phyloP scores from a whole-genome alignment of 2,329 filamentous ascomycete species.

The Stagonosporopsis chrysanthemi region DNA sequence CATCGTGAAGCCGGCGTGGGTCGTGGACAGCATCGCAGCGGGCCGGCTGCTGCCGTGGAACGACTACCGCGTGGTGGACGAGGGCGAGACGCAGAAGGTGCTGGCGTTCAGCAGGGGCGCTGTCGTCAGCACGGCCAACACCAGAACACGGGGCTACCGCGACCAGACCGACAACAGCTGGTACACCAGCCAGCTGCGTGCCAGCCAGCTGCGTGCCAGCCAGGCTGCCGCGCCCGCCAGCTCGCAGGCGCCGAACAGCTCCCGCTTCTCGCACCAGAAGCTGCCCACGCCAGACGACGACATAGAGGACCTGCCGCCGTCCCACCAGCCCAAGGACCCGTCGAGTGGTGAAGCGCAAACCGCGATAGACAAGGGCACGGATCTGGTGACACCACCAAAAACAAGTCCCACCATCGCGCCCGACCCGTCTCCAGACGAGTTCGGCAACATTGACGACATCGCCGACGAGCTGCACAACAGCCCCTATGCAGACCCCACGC shows the following conservation, averaged over 20 bases:
- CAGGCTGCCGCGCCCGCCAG: slow-evolving; percentile 14
- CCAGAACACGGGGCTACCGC: slow-evolving; percentile 70
- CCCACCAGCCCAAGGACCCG: slow-evolving; percentile 40
- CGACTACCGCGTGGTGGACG: slow-evolving; percentile 82
- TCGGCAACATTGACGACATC: slow-evolving; percentile 3
- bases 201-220: slow-evolving; percentile 48
- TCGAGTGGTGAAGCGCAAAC: slow-evolving; percentile 23
- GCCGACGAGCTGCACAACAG: slow-evolving; percentile 30
- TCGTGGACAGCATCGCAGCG: slow-evolving; percentile 85
- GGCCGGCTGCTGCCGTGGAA: slow-evolving; percentile 87
- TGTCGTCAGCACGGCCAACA: slow-evolving; percentile 71
- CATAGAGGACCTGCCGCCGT: slow-evolving; percentile 43
- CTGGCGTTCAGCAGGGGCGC: slow-evolving; percentile 69
- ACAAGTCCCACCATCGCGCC: slow-evolving; percentile 35
- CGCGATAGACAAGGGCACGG: slow-evolving; percentile 16
- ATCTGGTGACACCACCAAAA: slow-evolving; percentile 41
- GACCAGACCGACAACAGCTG: slow-evolving; percentile 85
- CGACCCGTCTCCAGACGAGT: slow-evolving; percentile 15
- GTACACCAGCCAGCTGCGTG: slow-evolving; percentile 76
- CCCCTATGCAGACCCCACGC: slow-evolving; percentile 32
- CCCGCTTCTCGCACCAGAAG: slow-evolving; percentile 35
- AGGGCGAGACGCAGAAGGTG: slow-evolving; percentile 82
- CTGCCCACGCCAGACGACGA: slow-evolving; percentile 37
- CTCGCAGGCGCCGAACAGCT: slow-evolving; percentile 29
- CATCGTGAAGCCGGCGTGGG: slow-evolving; percentile 93